These are phyloP conservation scores for Aureobasidium sp. DNA, from an alignment of 2,329 filamentous ascomycete species.

Conservation along the genomic window DNA sequence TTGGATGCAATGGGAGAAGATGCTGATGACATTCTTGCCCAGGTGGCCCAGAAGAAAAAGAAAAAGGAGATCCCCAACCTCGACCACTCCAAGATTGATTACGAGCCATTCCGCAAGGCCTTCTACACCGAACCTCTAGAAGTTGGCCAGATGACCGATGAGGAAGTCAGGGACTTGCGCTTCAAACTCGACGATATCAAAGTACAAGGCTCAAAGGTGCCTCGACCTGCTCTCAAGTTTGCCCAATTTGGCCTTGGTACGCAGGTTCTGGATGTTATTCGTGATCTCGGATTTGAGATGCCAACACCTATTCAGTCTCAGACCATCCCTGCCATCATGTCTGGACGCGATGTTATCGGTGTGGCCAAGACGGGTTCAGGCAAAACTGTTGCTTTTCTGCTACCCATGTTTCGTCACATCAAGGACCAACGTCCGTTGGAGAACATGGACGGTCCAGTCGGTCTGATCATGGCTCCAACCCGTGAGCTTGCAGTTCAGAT, in stretches of 20 bases:
- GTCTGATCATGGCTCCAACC: conserved; percentile 86
- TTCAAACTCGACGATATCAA: conserved; percentile 93
- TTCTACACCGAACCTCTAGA: conserved; percentile 92
- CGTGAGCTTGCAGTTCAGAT: conserved; percentile 92
- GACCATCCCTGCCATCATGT: conserved; percentile 91
- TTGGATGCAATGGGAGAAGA: conserved; percentile 56
- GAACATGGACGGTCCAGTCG: conserved; percentile 78
- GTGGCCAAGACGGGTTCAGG: conserved; percentile 97
- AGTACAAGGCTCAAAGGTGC: conserved; percentile 77
- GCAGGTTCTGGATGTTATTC: conserved; percentile 78
- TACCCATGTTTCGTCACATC: conserved; percentile 97
- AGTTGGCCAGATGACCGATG: conserved; percentile 71
- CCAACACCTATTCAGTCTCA: conserved; percentile 94
- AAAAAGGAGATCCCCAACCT: conserved; percentile 91
- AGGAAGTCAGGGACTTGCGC: conserved; percentile 72
- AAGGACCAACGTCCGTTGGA: conserved; percentile 81
- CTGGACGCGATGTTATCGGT: conserved; percentile 87
- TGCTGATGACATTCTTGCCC: conserved; percentile 56
- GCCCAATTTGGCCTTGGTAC: conserved; percentile 87
- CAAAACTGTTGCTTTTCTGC: conserved; percentile 89
- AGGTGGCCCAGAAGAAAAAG: conserved; percentile 61
- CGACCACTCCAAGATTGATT: conserved; percentile 78
- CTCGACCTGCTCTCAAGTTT: conserved; percentile 93
- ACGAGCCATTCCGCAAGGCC: conserved; percentile 81
- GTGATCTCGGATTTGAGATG: conserved; percentile 71